A percentile compares a stretch with the other conserved stretches of the same genome.
Evolutionary conservation across 495 filamentous ascomycete species (phyloP).

Genomic region (Diplogelasinospora grovesii): DNA sequence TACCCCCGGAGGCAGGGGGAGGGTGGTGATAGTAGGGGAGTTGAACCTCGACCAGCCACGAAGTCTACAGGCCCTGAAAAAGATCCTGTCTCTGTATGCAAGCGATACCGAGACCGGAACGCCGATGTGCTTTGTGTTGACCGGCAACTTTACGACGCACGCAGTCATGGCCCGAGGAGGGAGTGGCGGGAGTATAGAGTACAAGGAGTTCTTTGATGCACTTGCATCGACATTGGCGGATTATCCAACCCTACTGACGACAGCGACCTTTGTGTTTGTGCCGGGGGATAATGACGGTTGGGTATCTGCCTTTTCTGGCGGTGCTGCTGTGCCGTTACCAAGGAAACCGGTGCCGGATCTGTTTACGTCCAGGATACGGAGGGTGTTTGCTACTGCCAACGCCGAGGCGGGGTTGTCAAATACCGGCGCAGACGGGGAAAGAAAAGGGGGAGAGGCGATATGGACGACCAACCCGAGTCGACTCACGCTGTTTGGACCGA

Average conservation of each 20-base stretch:
- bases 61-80: constrained; percentile 68
- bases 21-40: constrained; percentile 70
- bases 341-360: constrained; percentile 70
- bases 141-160: constrained; percentile 76
- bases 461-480: constrained; percentile 86
- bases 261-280: constrained; percentile 81
- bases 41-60: constrained; percentile 76
- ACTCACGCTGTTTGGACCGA: constrained; percentile 73
- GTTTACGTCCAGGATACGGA: constrained; percentile 75
- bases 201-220: constrained; percentile 88
- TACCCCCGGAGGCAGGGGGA: constrained; percentile 29
- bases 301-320: constrained; percentile 75
- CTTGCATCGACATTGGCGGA: constrained; percentile 79
- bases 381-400: constrained; percentile 72
- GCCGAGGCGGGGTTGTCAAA: constrained; percentile 41
- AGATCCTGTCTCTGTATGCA: constrained; percentile 65
- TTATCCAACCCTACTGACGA: constrained; percentile 72
- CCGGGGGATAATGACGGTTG: constrained; percentile 96
- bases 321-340: constrained; percentile 70
- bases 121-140: constrained; percentile 71
- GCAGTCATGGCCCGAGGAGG: constrained; percentile 66
- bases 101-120: constrained; percentile 53
- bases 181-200: constrained; percentile 73
- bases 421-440: constrained; percentile 41
- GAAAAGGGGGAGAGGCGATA: constrained; percentile 57